phyloP scores from a whole-genome alignment of 108 stramenopile species.

The Tribonema minus region DNA sequence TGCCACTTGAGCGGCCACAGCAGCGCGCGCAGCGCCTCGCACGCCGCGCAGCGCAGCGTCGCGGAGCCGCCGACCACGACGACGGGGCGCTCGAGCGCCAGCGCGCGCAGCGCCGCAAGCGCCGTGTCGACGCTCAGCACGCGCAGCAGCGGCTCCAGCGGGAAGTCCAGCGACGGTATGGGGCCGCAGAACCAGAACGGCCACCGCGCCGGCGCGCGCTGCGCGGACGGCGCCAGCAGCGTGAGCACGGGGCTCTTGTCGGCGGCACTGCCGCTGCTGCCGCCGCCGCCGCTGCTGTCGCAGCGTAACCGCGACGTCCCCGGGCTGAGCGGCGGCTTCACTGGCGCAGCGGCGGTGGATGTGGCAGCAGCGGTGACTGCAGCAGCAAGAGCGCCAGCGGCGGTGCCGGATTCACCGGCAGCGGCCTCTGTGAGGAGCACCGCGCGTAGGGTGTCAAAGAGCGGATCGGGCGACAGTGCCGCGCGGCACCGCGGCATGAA shows the following conservation, averaged over 20 bases:
- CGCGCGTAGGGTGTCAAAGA: constrained; percentile 29
- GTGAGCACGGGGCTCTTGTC: background rate
- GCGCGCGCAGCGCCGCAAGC: constrained; percentile 23
- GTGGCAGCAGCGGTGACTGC: background rate
- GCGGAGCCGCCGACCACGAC: constrained; percentile 11
- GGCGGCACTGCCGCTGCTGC: background rate
- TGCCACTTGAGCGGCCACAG: constrained; percentile 16
- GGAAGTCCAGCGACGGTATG: constrained; percentile 10
- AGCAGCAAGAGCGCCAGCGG: background rate
- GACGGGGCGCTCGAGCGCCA: constrained; percentile 14
- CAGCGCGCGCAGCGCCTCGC: constrained; percentile 5
- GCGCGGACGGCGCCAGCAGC: background rate
- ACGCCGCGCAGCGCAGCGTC: background rate
- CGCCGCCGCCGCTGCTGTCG: background rate
- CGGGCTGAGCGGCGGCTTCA: too few species aligned
- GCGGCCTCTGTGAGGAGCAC: background rate
- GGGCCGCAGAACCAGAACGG: background rate
- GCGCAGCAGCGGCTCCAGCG: constrained; percentile 30
- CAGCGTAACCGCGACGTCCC: background rate
- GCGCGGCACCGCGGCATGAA: constrained; percentile 6
- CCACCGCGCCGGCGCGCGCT: background rate
- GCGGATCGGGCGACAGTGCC: constrained; percentile 22
- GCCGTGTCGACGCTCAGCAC: constrained; percentile 26
- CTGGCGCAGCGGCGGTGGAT: background rate
- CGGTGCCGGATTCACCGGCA: background rate